Percentiles rank a stretch among this genome's conserved stretches.
These are phyloP conservation scores for Solanum ahanhuiri DNA, from an alignment of 257 asterid species.

Conservation along the genomic window DNA sequence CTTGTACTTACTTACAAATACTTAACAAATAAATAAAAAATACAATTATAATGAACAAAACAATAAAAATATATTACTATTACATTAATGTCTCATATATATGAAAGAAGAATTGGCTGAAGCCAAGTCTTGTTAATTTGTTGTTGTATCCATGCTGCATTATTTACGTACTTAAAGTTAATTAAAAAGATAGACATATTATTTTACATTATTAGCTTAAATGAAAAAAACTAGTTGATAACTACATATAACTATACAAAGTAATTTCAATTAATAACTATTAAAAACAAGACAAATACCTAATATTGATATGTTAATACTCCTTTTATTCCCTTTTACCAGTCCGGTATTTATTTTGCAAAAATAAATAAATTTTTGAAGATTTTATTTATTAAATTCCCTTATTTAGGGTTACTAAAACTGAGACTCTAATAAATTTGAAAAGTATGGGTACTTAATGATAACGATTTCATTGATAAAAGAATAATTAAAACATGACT, in stretches of 20 bases:
- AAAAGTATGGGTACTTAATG: background rate
- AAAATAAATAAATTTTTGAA: too few relatives aligned
- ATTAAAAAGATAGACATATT: background rate
- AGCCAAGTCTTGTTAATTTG: background rate
- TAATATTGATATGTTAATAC: background rate
- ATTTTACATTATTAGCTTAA: too few relatives aligned
- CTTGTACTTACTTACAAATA: background rate
- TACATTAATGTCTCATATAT: background rate
- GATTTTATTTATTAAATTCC: background rate
- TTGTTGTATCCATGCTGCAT: background rate
- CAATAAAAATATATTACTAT: background rate
- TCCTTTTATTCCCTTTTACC: background rate
- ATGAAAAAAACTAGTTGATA: background rate
- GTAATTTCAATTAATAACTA: background rate
- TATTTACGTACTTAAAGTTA: background rate
- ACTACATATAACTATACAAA: background rate
- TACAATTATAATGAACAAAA: background rate
- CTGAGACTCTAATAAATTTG: background rate
- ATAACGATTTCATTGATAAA: background rate
- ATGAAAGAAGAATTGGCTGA: background rate
- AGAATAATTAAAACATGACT: background rate
- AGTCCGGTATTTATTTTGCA: background rate
- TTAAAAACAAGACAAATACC: background rate
- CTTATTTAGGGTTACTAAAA: background rate
- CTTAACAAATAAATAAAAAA: background rate